Evolutionary conservation across 208 protist species (phyloP).

Genomic region (Acanthamoeba castellanii): DNA sequence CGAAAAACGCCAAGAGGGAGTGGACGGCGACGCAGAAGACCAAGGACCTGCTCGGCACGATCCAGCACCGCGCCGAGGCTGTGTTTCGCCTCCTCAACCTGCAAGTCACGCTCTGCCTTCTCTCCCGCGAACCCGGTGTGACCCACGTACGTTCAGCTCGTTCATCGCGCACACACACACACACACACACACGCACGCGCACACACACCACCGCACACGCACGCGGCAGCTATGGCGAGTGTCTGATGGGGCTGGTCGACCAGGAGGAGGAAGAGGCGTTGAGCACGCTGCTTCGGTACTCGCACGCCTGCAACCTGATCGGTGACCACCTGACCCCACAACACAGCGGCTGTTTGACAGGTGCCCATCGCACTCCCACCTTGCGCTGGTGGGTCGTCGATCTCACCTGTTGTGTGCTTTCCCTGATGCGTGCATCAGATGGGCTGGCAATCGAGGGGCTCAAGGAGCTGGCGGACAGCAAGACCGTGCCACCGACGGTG

Average conservation of each 20-base stretch:
- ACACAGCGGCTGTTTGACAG: background rate
- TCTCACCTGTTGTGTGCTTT: too few species aligned
- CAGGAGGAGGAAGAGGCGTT: background rate
- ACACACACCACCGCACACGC: background rate
- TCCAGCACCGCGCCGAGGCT: background rate
- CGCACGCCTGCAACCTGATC: background rate
- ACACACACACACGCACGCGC: background rate
- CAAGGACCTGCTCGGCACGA: background rate
- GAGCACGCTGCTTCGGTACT: background rate
- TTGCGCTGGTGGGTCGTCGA: background rate
- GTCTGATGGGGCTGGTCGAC: background rate
- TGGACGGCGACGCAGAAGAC: background rate
- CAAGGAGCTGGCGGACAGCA: background rate
- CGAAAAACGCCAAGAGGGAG: background rate
- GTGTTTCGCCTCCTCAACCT: background rate
- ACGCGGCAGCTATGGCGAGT: background rate
- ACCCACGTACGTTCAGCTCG: background rate
- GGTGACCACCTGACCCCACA: background rate
- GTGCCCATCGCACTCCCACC: background rate
- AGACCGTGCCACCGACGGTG: background rate
- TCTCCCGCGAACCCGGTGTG: background rate
- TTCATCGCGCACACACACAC: too few species aligned
- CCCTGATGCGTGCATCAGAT: background rate
- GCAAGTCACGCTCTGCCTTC: background rate
- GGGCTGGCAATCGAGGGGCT: background rate